phyloP scores from a whole-genome alignment of 106 monocot genomes.

The Cymbidium sinense region DNA sequence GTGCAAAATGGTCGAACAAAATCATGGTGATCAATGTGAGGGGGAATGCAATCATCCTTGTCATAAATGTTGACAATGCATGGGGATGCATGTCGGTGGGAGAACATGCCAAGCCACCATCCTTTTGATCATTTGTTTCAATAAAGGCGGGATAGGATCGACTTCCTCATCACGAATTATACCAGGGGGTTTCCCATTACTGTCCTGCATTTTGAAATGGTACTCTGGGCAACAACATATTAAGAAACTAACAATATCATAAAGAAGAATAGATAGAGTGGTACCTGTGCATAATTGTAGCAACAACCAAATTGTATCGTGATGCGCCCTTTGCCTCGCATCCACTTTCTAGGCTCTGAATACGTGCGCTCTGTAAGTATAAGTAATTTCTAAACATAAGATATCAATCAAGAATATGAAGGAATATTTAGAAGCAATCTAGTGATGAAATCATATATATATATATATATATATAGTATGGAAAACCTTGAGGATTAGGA shows the following conservation, averaged over 20 bases:
- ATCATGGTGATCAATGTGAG: conserved; percentile 57
- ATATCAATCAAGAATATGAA: background rate
- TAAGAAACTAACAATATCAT: background rate
- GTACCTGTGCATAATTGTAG: conserved; percentile 84
- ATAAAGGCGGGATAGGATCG: conserved; percentile 31
- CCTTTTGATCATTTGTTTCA: conserved; percentile 44
- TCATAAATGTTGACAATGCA: conserved; percentile 65
- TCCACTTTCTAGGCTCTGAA: conserved; percentile 77
- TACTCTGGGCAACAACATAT: background rate
- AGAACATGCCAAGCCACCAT: conserved; percentile 45
- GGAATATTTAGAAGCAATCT: background rate
- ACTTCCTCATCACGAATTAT: conserved; percentile 44
- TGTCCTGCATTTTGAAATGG: conserved; percentile 26
- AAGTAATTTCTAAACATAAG: background rate
- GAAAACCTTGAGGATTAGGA: background rate
- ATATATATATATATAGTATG: background rate
- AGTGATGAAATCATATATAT: background rate
- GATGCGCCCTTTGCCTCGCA: conserved; percentile 81
- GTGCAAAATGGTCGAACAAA: conserved; percentile 56
- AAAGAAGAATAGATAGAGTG: background rate
- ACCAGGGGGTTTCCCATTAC: conserved; percentile 41
- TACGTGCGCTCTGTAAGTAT: conserved; percentile 64
- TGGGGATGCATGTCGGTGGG: conserved; percentile 33
- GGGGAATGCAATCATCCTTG: conserved; percentile 56
- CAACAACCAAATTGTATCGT: conserved; percentile 97